phyloP scores from a whole-genome alignment of 169 alveolate genomes.

The Neospora caninum region DNA sequence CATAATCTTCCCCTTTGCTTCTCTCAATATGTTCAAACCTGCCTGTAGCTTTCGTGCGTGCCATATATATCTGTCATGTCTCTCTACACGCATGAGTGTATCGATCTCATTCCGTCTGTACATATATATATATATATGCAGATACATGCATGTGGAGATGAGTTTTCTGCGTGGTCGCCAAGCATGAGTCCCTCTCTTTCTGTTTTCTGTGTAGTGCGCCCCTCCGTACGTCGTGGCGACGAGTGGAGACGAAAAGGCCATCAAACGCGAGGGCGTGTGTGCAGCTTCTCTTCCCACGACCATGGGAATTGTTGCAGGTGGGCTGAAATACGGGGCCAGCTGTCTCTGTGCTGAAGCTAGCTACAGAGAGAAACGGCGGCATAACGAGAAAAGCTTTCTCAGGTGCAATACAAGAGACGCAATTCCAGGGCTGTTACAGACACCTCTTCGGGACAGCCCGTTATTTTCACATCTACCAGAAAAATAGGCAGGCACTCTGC shows the following conservation, averaged over 20 bases:
- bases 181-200: neutral
- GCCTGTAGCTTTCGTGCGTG: too few species aligned
- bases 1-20: too few species aligned
- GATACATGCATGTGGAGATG: neutral
- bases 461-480: too few species aligned
- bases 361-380: too few species aligned
- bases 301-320: constrained; percentile 95
- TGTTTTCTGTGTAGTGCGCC: constrained; percentile 82
- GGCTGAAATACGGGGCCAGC: neutral
- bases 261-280: constrained; percentile 95
- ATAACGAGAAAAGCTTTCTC: too few species aligned
- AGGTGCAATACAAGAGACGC: too few species aligned
- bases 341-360: neutral
- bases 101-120: neutral
- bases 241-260: constrained; percentile 90
- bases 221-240: constrained; percentile 92
- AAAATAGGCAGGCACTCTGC: too few species aligned
- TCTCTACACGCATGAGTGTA: neutral
- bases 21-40: too few species aligned
- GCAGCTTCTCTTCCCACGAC: constrained; percentile 96
- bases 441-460: too few species aligned
- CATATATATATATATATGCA: neutral
- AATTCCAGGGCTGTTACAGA: too few species aligned
- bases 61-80: neutral
- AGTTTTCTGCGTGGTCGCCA: neutral